phyloP scores from a whole-genome alignment of 129 eudicot genomes.

The Lonicera japonica region DNA sequence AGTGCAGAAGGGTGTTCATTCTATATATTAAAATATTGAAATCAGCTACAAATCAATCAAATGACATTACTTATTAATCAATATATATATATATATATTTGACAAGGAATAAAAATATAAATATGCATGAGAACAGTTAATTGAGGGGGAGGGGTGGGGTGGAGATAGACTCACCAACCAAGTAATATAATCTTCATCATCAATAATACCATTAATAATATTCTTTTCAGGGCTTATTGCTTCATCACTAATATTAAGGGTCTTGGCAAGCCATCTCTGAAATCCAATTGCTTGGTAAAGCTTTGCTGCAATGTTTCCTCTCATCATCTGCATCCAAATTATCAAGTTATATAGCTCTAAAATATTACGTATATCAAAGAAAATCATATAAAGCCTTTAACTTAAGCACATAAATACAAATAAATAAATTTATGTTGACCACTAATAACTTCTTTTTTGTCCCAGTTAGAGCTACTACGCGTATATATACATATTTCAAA shows the following conservation, averaged over 20 bases:
- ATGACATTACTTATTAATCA: neutral
- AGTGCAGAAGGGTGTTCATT: constrained; percentile 69
- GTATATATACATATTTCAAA: too few species aligned
- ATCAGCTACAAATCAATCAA: neutral
- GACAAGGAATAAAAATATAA: neutral
- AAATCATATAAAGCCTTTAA: neutral
- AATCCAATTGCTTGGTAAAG: constrained; percentile 40
- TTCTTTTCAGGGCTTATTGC: constrained; percentile 27
- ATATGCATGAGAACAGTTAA: neutral
- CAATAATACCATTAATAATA: neutral
- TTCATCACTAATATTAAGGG: constrained; percentile 23
- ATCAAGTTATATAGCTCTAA: too few species aligned
- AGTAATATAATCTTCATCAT: constrained; percentile 32
- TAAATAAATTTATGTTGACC: too few species aligned
- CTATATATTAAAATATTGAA: constrained; percentile 13
- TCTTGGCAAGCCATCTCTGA: constrained; percentile 25
- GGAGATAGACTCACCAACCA: constrained; percentile 72
- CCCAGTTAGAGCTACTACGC: too few species aligned
- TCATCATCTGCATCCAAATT: constrained; percentile 32
- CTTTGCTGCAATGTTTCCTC: constrained; percentile 27
- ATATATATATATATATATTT: too few species aligned
- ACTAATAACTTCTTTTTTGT: too few species aligned
- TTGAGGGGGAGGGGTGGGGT: neutral
- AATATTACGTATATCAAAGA: too few species aligned
- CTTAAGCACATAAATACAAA: neutral